Evolutionary conservation across 306 rosid species (phyloP).

Genomic region (Inga leiocalycina): DNA sequence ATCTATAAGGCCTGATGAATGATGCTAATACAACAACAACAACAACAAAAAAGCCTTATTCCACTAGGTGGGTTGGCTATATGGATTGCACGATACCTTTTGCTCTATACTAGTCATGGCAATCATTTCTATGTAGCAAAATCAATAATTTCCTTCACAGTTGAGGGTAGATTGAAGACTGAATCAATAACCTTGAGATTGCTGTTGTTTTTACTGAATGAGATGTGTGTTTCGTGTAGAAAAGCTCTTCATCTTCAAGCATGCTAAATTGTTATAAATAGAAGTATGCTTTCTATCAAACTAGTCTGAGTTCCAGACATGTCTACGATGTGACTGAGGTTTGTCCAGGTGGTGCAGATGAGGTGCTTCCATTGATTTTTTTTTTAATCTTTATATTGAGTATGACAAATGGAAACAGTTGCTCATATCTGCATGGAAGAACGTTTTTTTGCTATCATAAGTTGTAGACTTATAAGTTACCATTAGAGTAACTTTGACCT

Average conservation of each 20-base stretch:
- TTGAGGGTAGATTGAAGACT: not conserved
- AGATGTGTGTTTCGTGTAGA: not conserved
- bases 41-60: no score
- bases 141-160: not conserved
- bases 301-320: not conserved
- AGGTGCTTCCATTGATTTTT: not conserved
- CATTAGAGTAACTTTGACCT: conserved; percentile 20
- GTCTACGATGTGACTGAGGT: not conserved
- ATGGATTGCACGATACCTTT: no score
- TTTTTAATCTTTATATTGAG: not conserved
- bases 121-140: not conserved
- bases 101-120: not conserved
- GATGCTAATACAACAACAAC: not conserved
- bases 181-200: not conserved
- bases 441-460: not conserved
- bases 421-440: conserved; percentile 4
- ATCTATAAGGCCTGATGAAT: not conserved
- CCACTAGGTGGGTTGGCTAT: no score
- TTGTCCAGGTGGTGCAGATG: not conserved
- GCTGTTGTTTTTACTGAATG: not conserved
- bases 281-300: not conserved
- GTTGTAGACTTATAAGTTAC: conserved; percentile 1
- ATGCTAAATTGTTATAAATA: not conserved
- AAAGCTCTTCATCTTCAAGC: conserved; percentile 2
- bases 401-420: not conserved